These are phyloP conservation scores for Candida labiduridarum DNA, from an alignment of 1,139 yeast species.

Conservation along the genomic window DNA sequence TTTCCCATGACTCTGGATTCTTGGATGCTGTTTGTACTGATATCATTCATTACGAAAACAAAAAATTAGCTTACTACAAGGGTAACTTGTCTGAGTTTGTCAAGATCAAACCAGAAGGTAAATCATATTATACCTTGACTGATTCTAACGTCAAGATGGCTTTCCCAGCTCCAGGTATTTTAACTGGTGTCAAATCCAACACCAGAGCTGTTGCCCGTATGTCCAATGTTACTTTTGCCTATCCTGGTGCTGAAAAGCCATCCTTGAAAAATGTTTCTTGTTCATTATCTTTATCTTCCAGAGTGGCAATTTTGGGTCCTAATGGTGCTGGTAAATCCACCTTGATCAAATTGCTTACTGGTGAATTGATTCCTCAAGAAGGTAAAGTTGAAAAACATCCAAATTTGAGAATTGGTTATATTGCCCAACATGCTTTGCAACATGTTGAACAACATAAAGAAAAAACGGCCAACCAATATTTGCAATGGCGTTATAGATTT, in stretches of 20 bases:
- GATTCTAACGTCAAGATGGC: slow-evolving; percentile 95
- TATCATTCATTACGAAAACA: slow-evolving; percentile 94
- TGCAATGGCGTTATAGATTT: slow-evolving; percentile 97
- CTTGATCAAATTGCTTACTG: slow-evolving; percentile 87
- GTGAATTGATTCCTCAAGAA: slow-evolving; percentile 79
- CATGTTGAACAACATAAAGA: slow-evolving; percentile 97
- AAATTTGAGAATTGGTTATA: slow-evolving; percentile 95
- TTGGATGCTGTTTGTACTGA: slow-evolving; percentile 95
- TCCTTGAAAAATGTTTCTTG: slow-evolving; percentile 80
- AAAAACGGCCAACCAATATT: slow-evolving; percentile 94
- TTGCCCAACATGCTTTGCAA: slow-evolving; percentile 97
- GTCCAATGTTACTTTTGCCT: slow-evolving; percentile 80
- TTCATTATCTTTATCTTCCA: slow-evolving; percentile 85
- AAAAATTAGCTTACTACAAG: slow-evolving; percentile 91
- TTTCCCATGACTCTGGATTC: slow-evolving; percentile 97
- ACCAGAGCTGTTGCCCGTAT: slow-evolving; percentile 95
- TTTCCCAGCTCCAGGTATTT: slow-evolving; percentile 97
- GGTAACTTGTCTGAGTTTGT: slow-evolving; percentile 95
- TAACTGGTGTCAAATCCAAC: slow-evolving; percentile 93
- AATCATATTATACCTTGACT: slow-evolving; percentile 92
- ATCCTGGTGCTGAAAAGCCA: slow-evolving; percentile 89
- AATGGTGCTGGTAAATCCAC: slow-evolving; percentile 99
- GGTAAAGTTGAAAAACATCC: slow-evolving; percentile 98
- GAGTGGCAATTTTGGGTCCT: slow-evolving; percentile 96
- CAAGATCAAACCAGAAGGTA: slow-evolving; percentile 91